phyloP scores from a whole-genome alignment of 2,329 filamentous ascomycete species.

The Fusarium staphyleae region DNA sequence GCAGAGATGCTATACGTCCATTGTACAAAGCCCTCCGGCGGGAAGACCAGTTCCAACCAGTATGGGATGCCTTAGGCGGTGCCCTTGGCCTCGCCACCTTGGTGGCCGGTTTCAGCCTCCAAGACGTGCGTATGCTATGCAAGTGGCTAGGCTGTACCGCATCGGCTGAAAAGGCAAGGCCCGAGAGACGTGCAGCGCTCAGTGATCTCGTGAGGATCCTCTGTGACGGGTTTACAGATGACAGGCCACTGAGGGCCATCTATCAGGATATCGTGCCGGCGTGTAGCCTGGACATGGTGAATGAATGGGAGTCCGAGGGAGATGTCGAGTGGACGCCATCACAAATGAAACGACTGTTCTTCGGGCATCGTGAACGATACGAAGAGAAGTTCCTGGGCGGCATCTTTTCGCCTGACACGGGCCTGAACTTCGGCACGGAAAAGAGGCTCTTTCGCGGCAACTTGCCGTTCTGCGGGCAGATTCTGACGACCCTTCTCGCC shows the following conservation, averaged over 20 bases:
- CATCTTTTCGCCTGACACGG: conserved; percentile 19
- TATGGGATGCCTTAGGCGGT: conserved; percentile 35
- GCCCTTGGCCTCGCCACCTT: conserved; percentile 32
- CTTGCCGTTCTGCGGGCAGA: conserved; percentile 14
- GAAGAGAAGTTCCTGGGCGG: conserved; percentile 25
- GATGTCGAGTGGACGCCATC: conserved; percentile 18
- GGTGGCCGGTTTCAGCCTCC: conserved; percentile 40
- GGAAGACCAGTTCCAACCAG: conserved; percentile 26
- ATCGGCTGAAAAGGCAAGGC: conserved; percentile 25
- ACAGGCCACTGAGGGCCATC: conserved; percentile 27
- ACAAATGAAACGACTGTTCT: conserved; percentile 23
- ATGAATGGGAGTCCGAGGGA: conserved; percentile 27
- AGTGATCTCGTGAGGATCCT: conserved; percentile 32
- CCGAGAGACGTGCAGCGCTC: conserved; percentile 34
- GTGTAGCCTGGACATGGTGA: conserved; percentile 27
- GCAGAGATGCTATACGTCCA: conserved; percentile 25
- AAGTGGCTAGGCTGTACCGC: conserved; percentile 31
- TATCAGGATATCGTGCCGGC: conserved; percentile 40
- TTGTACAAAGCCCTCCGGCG: conserved; percentile 36
- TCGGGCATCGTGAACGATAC: conserved; percentile 25
- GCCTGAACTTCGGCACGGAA: neutral
- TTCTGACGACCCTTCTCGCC: conserved; percentile 18
- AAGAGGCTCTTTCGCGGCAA: conserved; percentile 28
- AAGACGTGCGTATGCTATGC: conserved; percentile 31
- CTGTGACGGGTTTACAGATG: conserved; percentile 14